Evolutionary conservation across 108 stramenopile genomes (phyloP), one percentile per base, ranked within the genome.

Genomic region (Tribonema minus): DNA sequence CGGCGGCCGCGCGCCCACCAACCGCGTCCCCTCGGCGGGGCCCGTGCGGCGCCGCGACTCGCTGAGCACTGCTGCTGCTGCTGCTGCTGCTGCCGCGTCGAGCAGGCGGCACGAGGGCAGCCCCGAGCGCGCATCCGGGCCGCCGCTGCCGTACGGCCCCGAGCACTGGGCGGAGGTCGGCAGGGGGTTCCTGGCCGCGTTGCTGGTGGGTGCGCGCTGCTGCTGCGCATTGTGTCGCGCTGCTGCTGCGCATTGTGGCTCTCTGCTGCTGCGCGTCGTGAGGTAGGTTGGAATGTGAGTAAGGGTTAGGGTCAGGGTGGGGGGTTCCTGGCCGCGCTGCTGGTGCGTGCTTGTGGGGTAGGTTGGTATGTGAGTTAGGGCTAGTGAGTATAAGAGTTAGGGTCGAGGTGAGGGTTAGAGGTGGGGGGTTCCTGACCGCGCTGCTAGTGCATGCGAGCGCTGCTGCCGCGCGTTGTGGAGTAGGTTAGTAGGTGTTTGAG

Each of bases 141-240:
- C 41, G 1, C 61, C 78, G 41, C 59, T 60, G 30, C 30, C 35
- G 64, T 85, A 84, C 23, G 32, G 37, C 12, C 78, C 70, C 1
- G 72, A 77, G 7, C 23, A 35, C 28, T 85, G 84, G 84, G 31
- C 70, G 32, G 83, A 85, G 5, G 84, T 85, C 36, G 84, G 84
- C 23, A 32, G 59, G 35, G 83, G 78, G 6, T 81, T 80, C 36
- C 64, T 72, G 31, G 80, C 64, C 3, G 78, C 84, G 15, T 58
- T 85, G 30, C 71, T 85, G 28, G 46, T 54, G 20, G 20, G 46
- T 54, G n/a, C n/a, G n/a, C n/a, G n/a, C n/a, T n/a, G n/a, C n/a
- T n/a, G n/a, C n/a, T n/a, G n/a, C n/a, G n/a, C n/a, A n/a, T n/a
- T n/a, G n/a, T n/a, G n/a, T n/a, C n/a, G n/a, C n/a, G n/a, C n/a